Evolutionary conservation across 164 flowering plant genomes (phyloP).

Genomic region (Sextonia rubra): DNA sequence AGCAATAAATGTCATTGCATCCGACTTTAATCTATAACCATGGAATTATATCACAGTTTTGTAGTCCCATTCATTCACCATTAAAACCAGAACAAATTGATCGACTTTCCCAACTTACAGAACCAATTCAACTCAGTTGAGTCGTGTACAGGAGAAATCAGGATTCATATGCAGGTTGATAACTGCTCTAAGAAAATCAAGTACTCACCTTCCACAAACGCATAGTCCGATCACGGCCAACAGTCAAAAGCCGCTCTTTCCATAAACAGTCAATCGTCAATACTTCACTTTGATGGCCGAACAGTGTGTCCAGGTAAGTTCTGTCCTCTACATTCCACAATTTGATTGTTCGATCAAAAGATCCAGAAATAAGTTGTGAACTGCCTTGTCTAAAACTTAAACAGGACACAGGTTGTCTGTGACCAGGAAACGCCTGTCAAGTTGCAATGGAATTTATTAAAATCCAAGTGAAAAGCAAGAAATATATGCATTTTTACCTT

Average conservation of each 20-base stretch:
- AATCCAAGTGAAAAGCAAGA: not conserved
- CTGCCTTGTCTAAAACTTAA: slow-evolving; percentile 83
- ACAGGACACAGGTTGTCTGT: slow-evolving; percentile 83
- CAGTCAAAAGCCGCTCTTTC: slow-evolving; percentile 76
- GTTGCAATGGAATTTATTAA: not conserved
- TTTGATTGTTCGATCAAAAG: slow-evolving; percentile 82
- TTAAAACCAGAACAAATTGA: no score
- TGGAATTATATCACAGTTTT: no score
- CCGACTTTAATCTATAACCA: no score
- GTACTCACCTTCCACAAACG: slow-evolving; percentile 70
- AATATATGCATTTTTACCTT: not conserved
- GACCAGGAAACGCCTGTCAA: slow-evolving; percentile 92
- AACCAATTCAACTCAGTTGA: no score
- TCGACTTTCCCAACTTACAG: no score
- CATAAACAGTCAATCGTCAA: slow-evolving; percentile 71
- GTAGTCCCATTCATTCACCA: no score
- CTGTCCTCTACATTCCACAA: slow-evolving; percentile 92
- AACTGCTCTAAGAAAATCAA: not conserved
- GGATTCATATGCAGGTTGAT: not conserved
- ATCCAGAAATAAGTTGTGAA: slow-evolving; percentile 79
- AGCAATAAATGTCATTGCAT: no score
- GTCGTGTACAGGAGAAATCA: no score
- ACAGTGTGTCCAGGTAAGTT: slow-evolving; percentile 66
- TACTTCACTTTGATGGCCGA: slow-evolving; percentile 90
- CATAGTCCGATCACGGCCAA: slow-evolving; percentile 92